Percentiles rank a stretch among this genome's conserved stretches.
Evolutionary conservation across 2,329 filamentous ascomycete species (phyloP).

Genomic region (Fusarium brevicatenulatum): DNA sequence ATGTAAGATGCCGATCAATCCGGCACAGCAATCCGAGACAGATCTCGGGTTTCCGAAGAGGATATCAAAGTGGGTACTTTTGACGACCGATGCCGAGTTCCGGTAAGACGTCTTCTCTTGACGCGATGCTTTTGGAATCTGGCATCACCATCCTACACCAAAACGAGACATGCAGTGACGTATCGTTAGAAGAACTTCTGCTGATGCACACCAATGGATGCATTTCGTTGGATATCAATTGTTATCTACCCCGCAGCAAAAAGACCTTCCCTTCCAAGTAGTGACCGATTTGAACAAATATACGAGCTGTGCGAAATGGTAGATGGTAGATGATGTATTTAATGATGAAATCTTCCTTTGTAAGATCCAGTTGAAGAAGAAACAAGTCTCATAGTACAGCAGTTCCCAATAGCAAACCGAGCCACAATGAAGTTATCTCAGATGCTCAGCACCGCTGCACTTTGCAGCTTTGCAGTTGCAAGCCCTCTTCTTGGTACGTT

Average conservation of each 20-base stretch:
- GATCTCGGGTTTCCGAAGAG: background rate
- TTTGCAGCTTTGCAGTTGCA: background rate
- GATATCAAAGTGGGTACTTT: background rate
- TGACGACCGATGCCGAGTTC: background rate
- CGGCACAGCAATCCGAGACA: background rate
- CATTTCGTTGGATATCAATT: background rate
- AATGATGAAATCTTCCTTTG: accelerated
- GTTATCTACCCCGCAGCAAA: background rate
- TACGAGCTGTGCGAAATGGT: background rate
- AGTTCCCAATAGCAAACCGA: background rate
- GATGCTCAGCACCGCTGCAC: background rate
- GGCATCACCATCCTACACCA: background rate
- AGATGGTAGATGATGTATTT: background rate
- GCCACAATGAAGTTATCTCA: background rate
- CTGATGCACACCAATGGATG: background rate
- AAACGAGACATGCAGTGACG: background rate
- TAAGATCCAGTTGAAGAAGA: accelerated
- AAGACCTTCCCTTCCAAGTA: background rate
- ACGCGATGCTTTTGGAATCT: background rate
- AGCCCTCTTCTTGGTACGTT: background rate
- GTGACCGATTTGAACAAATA: background rate
- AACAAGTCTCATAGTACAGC: background rate
- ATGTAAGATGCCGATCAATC: background rate
- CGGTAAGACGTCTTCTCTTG: background rate
- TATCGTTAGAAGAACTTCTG: background rate